Evolutionary conservation across 306 rosid species (phyloP).

Genomic region (Boehmeria nivea): DNA sequence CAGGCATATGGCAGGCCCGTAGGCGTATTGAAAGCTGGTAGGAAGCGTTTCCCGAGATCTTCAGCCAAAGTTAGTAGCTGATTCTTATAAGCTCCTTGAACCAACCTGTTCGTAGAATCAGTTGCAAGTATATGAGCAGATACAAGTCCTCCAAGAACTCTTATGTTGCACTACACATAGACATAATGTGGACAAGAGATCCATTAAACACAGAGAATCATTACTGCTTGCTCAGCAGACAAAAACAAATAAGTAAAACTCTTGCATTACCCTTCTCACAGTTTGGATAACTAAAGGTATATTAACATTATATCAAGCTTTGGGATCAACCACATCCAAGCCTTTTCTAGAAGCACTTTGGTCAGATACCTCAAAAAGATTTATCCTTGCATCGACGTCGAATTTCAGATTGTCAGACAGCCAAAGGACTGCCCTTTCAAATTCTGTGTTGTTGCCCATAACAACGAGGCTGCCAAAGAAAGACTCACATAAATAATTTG

Average conservation of each 20-base stretch:
- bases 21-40: slow-evolving; percentile 81
- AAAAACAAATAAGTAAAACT: slow-evolving; percentile 19
- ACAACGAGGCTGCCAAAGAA: slow-evolving; percentile 61
- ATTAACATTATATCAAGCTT: not conserved
- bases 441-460: slow-evolving; percentile 84
- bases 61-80: slow-evolving; percentile 76
- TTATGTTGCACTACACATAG: slow-evolving; percentile 86
- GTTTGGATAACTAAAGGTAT: slow-evolving; percentile 8
- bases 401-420: slow-evolving; percentile 78
- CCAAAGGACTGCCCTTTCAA: slow-evolving; percentile 80
- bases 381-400: slow-evolving; percentile 79
- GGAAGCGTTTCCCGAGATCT: slow-evolving; percentile 79
- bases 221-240: slow-evolving; percentile 12
- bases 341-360: not conserved
- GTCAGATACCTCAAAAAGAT: slow-evolving; percentile 80
- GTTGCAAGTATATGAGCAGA: slow-evolving; percentile 95
- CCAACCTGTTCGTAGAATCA: slow-evolving; percentile 65
- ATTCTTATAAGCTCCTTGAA: slow-evolving; percentile 58
- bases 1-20: slow-evolving; percentile 99
- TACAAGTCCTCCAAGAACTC: slow-evolving; percentile 97
- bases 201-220: slow-evolving; percentile 21
- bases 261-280: slow-evolving; percentile 15
- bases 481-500: no score
- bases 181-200: slow-evolving; percentile 32
- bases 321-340: slow-evolving; percentile 20